These are phyloP conservation scores for Alternaria gaisen DNA, from an alignment of 2,329 filamentous ascomycete genomes.

Conservation along the genomic window DNA sequence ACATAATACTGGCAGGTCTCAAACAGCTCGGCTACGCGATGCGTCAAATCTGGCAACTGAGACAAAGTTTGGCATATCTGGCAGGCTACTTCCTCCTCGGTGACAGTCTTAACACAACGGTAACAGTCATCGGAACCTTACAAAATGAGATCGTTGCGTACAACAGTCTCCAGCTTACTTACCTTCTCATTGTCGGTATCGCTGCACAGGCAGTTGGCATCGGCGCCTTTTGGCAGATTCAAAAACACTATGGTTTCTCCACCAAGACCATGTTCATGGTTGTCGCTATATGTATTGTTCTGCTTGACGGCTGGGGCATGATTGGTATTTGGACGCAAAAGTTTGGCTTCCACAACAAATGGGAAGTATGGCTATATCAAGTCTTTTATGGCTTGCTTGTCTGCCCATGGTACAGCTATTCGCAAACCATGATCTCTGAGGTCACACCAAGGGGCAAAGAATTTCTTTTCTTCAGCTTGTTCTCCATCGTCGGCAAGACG, in stretches of 20 bases:
- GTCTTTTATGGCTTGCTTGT: constrained; percentile 71
- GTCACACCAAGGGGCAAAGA: constrained; percentile 74
- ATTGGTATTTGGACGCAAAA: constrained; percentile 65
- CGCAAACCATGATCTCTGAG: constrained; percentile 75
- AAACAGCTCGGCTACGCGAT: constrained; percentile 67
- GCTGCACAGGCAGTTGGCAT: constrained; percentile 70
- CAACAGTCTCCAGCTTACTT: constrained; percentile 70
- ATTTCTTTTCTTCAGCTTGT: constrained; percentile 74
- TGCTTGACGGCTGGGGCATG: constrained; percentile 69
- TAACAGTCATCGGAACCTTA: constrained; percentile 71
- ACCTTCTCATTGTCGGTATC: constrained; percentile 72
- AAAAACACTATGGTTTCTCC: constrained; percentile 66
- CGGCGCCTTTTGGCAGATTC: constrained; percentile 68
- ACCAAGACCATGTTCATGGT: constrained; percentile 76
- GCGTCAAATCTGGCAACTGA: constrained; percentile 69
- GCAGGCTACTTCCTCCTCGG: constrained; percentile 71
- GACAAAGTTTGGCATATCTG: constrained; percentile 72
- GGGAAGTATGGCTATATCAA: constrained; percentile 62
- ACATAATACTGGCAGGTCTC: constrained; percentile 65
- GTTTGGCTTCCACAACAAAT: constrained; percentile 63
- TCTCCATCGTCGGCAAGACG: constrained; percentile 74
- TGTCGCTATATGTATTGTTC: constrained; percentile 68
- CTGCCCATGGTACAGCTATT: constrained; percentile 76
- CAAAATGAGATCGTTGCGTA: constrained; percentile 73
- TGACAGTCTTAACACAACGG: constrained; percentile 75